phyloP scores from a whole-genome alignment of 2,329 filamentous ascomycete species.

The Polytolypa hystricis region DNA sequence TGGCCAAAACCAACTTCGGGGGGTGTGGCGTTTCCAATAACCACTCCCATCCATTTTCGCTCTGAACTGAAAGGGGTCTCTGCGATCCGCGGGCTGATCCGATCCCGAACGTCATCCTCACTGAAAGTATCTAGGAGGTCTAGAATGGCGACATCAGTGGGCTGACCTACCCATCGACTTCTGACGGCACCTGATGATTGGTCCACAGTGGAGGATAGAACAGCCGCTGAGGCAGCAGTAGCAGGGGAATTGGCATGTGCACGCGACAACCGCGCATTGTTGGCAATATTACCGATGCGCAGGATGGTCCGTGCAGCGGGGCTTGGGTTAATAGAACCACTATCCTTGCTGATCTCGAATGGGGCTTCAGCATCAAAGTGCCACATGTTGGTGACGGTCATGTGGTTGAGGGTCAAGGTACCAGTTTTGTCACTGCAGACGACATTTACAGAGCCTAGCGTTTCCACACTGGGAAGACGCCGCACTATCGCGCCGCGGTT shows the following conservation, averaged over 20 bases:
- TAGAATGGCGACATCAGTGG: slow-evolving; percentile 93
- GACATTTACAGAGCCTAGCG: slow-evolving; percentile 96
- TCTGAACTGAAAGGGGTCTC: slow-evolving; percentile 96
- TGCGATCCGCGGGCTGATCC: slow-evolving; percentile 66
- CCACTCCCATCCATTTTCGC: slow-evolving; percentile 98
- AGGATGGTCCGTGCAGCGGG: slow-evolving; percentile 69
- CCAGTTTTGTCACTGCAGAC: slow-evolving; percentile 98
- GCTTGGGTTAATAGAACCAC: slow-evolving; percentile 48
- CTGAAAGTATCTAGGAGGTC: slow-evolving; percentile 84
- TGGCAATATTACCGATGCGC: slow-evolving; percentile 90
- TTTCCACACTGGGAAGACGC: slow-evolving; percentile 92
- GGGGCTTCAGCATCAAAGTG: slow-evolving; percentile 61
- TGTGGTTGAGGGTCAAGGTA: slow-evolving; percentile 92
- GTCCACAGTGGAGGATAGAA: slow-evolving; percentile 73
- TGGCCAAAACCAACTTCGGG: slow-evolving; percentile 36
- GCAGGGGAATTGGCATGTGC: slow-evolving; percentile 58
- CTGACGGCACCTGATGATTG: slow-evolving; percentile 50
- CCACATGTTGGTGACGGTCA: slow-evolving; percentile 97
- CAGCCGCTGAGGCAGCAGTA: slow-evolving; percentile 60
- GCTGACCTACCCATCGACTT: slow-evolving; percentile 92
- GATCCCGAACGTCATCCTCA: slow-evolving; percentile 82
- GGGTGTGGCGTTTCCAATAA: slow-evolving; percentile 49
- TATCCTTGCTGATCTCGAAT: slow-evolving; percentile 46
- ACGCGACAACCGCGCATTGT: slow-evolving; percentile 75
- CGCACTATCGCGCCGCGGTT: slow-evolving; percentile 90